Base-by-base conservation (phyloP, 139 green algal species). In the Haematococcus lacustris region DNA sequence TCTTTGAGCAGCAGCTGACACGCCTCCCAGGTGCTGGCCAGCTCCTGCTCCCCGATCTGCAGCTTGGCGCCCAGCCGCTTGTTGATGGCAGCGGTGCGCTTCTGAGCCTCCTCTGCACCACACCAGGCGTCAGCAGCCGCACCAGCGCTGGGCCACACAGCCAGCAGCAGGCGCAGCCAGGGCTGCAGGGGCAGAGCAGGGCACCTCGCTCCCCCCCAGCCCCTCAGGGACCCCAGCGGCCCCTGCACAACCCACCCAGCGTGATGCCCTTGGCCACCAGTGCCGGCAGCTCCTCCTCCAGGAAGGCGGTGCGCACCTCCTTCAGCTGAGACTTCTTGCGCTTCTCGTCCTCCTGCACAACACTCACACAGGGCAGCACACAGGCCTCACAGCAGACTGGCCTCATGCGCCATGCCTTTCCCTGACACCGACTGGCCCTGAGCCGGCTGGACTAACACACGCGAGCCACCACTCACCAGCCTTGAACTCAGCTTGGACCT, bases 231-330 rank as follows among this genome's bases (percentile, higher is more conserved):
- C 13, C 47, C 21, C 47, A 57, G 13, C 21, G 47, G 21, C 47
- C 47, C 53, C 53, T 64, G 21, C 9, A 64, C 26, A 7, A 38
- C 77, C 65, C 62, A 77, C 68, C 78, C 28, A 84, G 65, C 9
- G 38, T 74, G 25, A 64, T 62, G 2, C 75, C 76, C 59, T 75
- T 73, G 2, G 77, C 79, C 53, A 85, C 80, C 66, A 88, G 72
- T 1, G 74, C 83, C 26, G 83, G 79, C 38, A 85, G 51, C 67
- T 88, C 79, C 77, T 83, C 78, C 51, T 84, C 78, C 50, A 84
- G 66, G 62, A 84, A 84, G 1, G 78, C 78, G 51, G 80, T 77
- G 9, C 78, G 66, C 3, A 71, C 78, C 74, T 84, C 78, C 67
- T 84, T 84, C 37, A 88, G 74, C 38, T 75, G 75, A 25, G 64